These are phyloP conservation scores for Talaromyces nanjingensis DNA, from an alignment of 495 filamentous ascomycete species.

Conservation along the genomic window DNA sequence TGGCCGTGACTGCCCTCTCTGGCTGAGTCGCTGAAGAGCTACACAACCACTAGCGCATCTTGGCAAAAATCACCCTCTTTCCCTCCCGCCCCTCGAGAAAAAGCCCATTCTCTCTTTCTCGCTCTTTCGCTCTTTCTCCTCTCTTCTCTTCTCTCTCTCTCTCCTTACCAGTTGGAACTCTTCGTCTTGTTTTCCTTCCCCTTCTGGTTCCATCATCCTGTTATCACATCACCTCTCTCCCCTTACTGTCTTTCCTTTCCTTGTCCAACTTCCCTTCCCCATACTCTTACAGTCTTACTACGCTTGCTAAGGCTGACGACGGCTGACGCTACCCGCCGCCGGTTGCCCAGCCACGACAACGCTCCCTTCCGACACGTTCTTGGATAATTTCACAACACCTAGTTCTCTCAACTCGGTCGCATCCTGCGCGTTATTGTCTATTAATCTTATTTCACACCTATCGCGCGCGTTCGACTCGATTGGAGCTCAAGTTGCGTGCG, in stretches of 20 bases:
- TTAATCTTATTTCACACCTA: not conserved
- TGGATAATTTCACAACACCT: not conserved
- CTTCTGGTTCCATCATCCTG: slow-evolving; percentile 11
- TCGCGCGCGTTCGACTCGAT: not conserved
- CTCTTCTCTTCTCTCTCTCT: slow-evolving; percentile 1
- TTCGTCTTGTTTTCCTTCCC: slow-evolving; percentile 10
- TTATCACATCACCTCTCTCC: slow-evolving; percentile 12
- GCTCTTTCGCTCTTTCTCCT: slow-evolving; percentile 7
- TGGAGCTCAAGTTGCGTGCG: not conserved
- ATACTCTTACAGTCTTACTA: not conserved
- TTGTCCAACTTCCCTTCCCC: not conserved
- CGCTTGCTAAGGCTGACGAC: not conserved
- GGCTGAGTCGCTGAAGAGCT: slow-evolving; percentile 18
- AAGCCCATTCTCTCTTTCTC: slow-evolving; percentile 20
- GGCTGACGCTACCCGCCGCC: slow-evolving; percentile 3
- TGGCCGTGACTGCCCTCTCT: not conserved
- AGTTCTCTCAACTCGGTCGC: not conserved
- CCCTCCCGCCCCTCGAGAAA: slow-evolving; percentile 41
- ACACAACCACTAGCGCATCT: slow-evolving; percentile 44
- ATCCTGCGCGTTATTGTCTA: not conserved
- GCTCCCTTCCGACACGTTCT: not conserved
- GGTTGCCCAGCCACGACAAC: not conserved
- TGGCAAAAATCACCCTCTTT: slow-evolving; percentile 38
- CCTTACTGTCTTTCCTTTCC: slow-evolving; percentile 9
- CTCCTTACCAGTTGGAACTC: slow-evolving; percentile 1